A percentile compares a stretch with the other conserved stretches of the same genome.
phyloP scores from a whole-genome alignment of 2,329 filamentous ascomycete species.

The Neopestalotiopsis rosae region DNA sequence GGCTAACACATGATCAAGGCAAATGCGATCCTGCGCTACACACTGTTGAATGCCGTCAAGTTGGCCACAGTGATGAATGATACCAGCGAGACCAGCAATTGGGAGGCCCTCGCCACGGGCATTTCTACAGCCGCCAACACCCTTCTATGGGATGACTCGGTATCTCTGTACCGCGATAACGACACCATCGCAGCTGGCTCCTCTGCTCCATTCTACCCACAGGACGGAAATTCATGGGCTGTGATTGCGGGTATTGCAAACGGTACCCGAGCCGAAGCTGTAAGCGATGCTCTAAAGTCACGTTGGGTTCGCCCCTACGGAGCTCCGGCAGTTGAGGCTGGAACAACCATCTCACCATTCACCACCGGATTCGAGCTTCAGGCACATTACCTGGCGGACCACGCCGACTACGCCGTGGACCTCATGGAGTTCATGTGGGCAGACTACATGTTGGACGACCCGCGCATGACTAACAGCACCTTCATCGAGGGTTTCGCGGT shows the following conservation, averaged over 20 bases:
- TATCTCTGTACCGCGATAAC: constrained; percentile 51
- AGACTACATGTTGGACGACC: constrained; percentile 61
- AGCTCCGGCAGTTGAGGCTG: constrained; percentile 58
- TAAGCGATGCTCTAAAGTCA: constrained; percentile 40
- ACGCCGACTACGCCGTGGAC: constrained; percentile 48
- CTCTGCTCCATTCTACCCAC: constrained; percentile 50
- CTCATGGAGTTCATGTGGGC: constrained; percentile 56
- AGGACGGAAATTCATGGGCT: constrained; percentile 65
- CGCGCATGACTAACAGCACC: constrained; percentile 62
- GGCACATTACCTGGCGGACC: constrained; percentile 55
- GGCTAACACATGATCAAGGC: constrained; percentile 41
- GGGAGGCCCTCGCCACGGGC: constrained; percentile 45
- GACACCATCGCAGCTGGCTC: constrained; percentile 38
- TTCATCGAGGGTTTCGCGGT: constrained; percentile 63
- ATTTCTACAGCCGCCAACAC: constrained; percentile 51
- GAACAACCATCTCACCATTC: constrained; percentile 59
- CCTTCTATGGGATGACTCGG: constrained; percentile 52
- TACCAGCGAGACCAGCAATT: constrained; percentile 25
- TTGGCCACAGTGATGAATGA: constrained; percentile 43
- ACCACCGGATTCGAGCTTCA: constrained; percentile 64
- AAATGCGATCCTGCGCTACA: constrained; percentile 57
- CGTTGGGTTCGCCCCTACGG: constrained; percentile 61
- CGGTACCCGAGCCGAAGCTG: constrained; percentile 46
- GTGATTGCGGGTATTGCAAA: constrained; percentile 44
- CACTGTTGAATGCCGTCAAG: constrained; percentile 55